Conservation (phyloP, 2,329 filamentous ascomycete species). For the Colletotrichum liaoningense region DNA sequence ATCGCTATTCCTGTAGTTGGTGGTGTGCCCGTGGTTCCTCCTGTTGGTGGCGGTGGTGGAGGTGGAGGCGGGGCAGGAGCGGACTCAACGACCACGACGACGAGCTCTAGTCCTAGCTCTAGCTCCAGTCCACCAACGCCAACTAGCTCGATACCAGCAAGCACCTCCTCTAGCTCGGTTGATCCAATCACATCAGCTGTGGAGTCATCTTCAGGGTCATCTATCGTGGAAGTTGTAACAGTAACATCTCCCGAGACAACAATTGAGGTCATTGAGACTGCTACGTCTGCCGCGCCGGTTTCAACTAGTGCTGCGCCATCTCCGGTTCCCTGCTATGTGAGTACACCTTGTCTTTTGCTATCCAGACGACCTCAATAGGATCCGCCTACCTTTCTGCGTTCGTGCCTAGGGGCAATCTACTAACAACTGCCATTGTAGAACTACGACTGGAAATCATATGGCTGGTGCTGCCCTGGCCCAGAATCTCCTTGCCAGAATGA, state of each 20-base stretch:
- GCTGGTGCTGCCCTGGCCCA: background rate
- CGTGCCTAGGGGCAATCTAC: background rate
- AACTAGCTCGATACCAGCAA: background rate
- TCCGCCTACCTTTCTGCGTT: background rate
- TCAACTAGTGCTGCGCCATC: background rate
- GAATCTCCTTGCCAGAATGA: background rate
- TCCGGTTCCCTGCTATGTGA: constrained; percentile 19
- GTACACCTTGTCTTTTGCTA: background rate
- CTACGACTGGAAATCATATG: background rate
- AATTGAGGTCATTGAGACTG: background rate
- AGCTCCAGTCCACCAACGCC: background rate
- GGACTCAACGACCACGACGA: background rate
- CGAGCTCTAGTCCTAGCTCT: background rate
- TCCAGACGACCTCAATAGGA: background rate
- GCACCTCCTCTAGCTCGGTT: background rate
- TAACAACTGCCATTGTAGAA: background rate
- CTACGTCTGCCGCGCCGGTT: background rate
- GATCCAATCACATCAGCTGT: background rate
- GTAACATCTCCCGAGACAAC: background rate
- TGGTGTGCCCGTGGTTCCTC: background rate
- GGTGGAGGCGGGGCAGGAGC: constrained; percentile 7
- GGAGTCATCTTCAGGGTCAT: background rate
- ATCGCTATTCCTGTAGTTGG: background rate
- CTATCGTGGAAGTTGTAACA: background rate
- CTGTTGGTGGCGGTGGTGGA: background rate